These are phyloP conservation scores for Cercospora sp. DNA, from an alignment of 2,329 filamentous ascomycete species.

Conservation along the genomic window DNA sequence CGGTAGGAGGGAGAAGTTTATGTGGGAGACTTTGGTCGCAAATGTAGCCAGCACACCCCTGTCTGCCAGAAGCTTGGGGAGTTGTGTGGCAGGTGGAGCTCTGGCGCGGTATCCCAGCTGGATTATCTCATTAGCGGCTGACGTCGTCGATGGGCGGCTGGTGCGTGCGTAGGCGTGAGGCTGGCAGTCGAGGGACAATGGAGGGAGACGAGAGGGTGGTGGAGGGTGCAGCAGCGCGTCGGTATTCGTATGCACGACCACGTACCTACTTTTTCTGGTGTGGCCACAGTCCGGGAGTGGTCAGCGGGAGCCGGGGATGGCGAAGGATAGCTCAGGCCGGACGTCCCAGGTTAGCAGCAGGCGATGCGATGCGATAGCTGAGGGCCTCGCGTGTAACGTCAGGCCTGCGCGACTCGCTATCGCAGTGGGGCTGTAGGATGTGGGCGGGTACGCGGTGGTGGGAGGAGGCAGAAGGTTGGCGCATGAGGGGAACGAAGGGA, in stretches of 20 bases:
- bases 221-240: neutral
- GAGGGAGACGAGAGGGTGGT: neutral
- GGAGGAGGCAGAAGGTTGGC: neutral
- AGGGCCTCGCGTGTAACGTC: too few species aligned
- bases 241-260: too few species aligned
- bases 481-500: neutral
- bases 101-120: neutral
- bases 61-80: neutral
- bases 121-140: neutral
- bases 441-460: too few species aligned
- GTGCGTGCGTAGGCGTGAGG: neutral
- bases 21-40: neutral
- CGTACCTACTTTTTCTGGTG: too few species aligned
- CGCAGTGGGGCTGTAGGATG: too few species aligned
- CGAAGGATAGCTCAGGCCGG: too few species aligned
- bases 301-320: too few species aligned
- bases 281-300: too few species aligned
- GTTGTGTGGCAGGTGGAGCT: neutral
- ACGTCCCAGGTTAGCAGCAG: too few species aligned
- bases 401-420: too few species aligned
- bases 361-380: too few species aligned
- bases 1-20: slow-evolving; percentile 1
- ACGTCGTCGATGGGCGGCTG: neutral
- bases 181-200: neutral
- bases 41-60: slow-evolving; percentile 1